These are phyloP conservation scores for Didymella sp. DNA, from an alignment of 2,329 filamentous ascomycete species.

Conservation along the genomic window DNA sequence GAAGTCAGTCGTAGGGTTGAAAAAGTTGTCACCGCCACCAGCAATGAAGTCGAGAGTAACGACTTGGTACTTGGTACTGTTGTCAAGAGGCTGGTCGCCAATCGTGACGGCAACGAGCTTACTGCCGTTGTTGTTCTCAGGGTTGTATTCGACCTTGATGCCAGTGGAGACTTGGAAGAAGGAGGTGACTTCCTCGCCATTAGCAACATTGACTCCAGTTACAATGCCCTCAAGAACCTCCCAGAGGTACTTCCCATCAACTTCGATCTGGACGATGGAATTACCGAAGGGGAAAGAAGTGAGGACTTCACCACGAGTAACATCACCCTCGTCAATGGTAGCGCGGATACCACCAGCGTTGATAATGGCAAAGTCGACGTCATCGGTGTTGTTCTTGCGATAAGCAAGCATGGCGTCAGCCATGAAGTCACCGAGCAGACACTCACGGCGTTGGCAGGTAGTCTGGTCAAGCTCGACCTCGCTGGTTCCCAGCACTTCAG, in stretches of 20 bases:
- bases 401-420: conserved; percentile 67
- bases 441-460: conserved; percentile 65
- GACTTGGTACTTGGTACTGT: conserved; percentile 60
- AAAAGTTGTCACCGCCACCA: conserved; percentile 66
- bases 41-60: conserved; percentile 70
- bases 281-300: conserved; percentile 73
- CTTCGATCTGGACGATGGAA: conserved; percentile 64
- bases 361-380: conserved; percentile 65
- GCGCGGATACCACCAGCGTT: conserved; percentile 71
- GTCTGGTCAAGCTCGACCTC: conserved; percentile 66
- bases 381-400: conserved; percentile 57
- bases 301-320: conserved; percentile 69
- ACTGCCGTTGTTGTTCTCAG: conserved; percentile 56
- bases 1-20: conserved; percentile 53
- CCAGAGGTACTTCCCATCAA: conserved; percentile 63
- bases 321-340: conserved; percentile 65
- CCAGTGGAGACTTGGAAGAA: conserved; percentile 67
- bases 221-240: conserved; percentile 66
- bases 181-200: conserved; percentile 60
- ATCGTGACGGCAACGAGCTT: conserved; percentile 63
- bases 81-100: conserved; percentile 57
- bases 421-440: conserved; percentile 54
- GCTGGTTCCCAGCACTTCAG: conserved; percentile 63
- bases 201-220: conserved; percentile 62
- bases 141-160: conserved; percentile 66